phyloP scores from a whole-genome alignment of 331 rosid species.

The Malus hybrid region DNA sequence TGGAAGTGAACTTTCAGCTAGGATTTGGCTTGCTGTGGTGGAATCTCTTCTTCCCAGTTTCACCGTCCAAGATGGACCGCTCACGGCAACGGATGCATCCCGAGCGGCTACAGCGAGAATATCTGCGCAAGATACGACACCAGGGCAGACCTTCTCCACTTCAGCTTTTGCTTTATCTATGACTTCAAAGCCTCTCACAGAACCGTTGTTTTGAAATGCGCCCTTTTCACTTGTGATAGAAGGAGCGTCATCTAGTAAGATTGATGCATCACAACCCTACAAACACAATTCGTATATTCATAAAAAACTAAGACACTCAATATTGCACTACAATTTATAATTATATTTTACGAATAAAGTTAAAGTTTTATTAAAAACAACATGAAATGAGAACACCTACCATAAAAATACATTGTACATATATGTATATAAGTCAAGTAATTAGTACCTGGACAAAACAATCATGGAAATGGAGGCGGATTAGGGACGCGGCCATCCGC shows the following conservation, averaged over 20 bases:
- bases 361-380: too few species aligned
- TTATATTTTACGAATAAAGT: too few species aligned
- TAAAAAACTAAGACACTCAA: too few species aligned
- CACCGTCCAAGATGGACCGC: constrained; percentile 29
- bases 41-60: constrained; percentile 35
- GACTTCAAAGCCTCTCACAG: constrained; percentile 23
- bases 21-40: constrained; percentile 14
- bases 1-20: constrained; percentile 22
- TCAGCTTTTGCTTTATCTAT: constrained; percentile 15
- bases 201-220: constrained; percentile 5
- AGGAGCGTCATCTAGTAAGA: constrained; percentile 24
- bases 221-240: constrained; percentile 17
- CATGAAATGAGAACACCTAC: not conserved
- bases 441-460: constrained; percentile 30
- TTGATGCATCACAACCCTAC: constrained; percentile 35
- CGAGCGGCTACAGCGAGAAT: constrained; percentile 22
- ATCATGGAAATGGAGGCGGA: constrained; percentile 27
- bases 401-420: not conserved
- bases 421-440: not conserved
- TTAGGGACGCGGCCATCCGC: constrained; percentile 31
- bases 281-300: too few species aligned
- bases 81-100: constrained; percentile 28
- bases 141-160: constrained; percentile 31
- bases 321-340: too few species aligned
- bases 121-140: constrained; percentile 32